A percentile compares a stretch with the other conserved stretches of the same genome.
Evolutionary conservation across 1,284 basidiomycete genomes (phyloP).

Genomic region (Mycosarcoma mackinlayi): DNA sequence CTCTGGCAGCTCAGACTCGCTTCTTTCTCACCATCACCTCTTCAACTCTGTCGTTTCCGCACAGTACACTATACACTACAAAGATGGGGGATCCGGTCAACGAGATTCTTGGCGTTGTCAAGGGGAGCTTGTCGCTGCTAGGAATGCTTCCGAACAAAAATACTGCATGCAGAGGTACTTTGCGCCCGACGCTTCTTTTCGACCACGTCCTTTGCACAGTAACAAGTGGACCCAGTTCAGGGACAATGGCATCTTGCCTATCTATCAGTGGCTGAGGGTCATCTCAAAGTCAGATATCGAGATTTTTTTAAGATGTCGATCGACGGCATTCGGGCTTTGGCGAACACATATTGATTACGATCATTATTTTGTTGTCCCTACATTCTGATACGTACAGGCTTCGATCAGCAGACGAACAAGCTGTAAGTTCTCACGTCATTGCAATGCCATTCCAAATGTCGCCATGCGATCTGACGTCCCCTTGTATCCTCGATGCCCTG

Average conservation of each 20-base stretch:
- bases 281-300: conserved; percentile 60
- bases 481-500: neutral
- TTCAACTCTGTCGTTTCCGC: too few species aligned
- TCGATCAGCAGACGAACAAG: conserved; percentile 30
- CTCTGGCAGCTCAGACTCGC: neutral
- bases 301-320: conserved; percentile 51
- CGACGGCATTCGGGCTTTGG: neutral
- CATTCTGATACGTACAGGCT: conserved; percentile 5
- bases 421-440: conserved; percentile 5
- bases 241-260: conserved; percentile 61
- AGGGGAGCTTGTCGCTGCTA: conserved; percentile 62
- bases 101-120: conserved; percentile 60
- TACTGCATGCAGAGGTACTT: conserved; percentile 58
- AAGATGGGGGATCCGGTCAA: conserved; percentile 62
- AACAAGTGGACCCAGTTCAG: conserved; percentile 51
- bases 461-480: neutral
- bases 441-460: neutral
- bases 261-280: conserved; percentile 64
- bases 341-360: neutral
- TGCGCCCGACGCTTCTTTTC: conserved; percentile 61
- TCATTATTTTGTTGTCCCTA: too few species aligned
- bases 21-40: neutral
- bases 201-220: conserved; percentile 66
- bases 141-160: conserved; percentile 60
- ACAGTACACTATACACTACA: conserved; percentile 3